A percentile compares a stretch with the other conserved stretches of the same genome.
Evolutionary conservation across 1,139 yeast species (phyloP).

Genomic region (Candida neerlandica): DNA sequence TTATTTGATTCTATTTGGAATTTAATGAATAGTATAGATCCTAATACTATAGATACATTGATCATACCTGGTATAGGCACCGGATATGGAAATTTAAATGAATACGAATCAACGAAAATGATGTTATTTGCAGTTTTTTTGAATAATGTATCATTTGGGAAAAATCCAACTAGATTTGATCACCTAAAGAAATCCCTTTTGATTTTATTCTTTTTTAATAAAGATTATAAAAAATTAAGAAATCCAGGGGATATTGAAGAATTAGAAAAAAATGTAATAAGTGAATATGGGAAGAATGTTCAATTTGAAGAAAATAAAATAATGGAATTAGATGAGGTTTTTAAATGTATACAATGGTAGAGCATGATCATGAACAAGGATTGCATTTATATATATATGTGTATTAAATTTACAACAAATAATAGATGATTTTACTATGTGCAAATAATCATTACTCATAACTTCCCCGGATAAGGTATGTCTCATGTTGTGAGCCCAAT

Average conservation of each 20-base stretch:
- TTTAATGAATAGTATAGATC: conserved; percentile 14
- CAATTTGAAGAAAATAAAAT: conserved; percentile 7
- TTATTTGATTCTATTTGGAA: conserved; percentile 27
- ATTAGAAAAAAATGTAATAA: conserved; percentile 14
- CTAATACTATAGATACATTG: conserved; percentile 12
- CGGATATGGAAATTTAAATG: conserved; percentile 27
- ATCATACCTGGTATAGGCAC: conserved; percentile 35
- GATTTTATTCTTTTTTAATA: conserved; percentile 23
- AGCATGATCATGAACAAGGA: background rate
- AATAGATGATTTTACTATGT: no score
- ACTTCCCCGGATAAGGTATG: no score
- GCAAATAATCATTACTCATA: no score
- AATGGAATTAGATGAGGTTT: conserved; percentile 19
- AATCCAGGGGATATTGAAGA: conserved; percentile 16
- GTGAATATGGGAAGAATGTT: conserved; percentile 15
- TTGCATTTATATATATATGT: no score
- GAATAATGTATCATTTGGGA: conserved; percentile 17
- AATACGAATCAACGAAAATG: conserved; percentile 20
- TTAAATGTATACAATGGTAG: conserved; percentile 16
- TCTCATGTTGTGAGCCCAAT: no score
- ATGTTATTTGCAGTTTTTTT: conserved; percentile 25
- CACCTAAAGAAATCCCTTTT: conserved; percentile 20
- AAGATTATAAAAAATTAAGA: conserved; percentile 22
- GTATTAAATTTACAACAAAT: no score
- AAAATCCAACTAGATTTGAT: conserved; percentile 6